Percentiles rank a stretch among this genome's conserved stretches.
Conservation (phyloP, 2,329 filamentous ascomycete genomes). For the Calonectria crousiana region DNA sequence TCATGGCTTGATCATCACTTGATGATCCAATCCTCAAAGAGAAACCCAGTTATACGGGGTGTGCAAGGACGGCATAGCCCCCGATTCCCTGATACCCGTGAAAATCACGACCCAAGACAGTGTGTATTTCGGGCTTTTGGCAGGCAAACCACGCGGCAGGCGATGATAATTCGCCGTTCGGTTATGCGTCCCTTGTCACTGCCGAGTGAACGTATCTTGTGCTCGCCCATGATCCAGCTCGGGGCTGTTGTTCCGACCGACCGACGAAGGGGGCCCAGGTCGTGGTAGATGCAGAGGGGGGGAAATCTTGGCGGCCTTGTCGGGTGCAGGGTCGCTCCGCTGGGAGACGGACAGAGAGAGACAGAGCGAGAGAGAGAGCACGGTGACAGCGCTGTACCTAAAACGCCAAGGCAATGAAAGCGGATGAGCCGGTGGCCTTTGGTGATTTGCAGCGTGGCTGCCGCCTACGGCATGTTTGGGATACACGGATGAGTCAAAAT, state of each 20-base stretch:
- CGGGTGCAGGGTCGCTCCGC: conserved; percentile 6
- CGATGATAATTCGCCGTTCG: background rate
- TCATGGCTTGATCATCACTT: background rate
- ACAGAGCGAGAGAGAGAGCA: background rate
- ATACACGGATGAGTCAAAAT: conserved; percentile 12
- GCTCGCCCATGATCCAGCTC: background rate
- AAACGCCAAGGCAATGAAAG: background rate
- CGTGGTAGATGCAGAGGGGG: background rate
- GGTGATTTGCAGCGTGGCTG: conserved; percentile 13
- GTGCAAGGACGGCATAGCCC: background rate
- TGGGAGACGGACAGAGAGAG: no score
- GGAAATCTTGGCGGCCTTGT: background rate
- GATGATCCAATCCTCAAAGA: background rate
- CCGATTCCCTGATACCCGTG: background rate
- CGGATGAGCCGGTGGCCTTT: conserved; percentile 3
- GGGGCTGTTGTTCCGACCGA: background rate
- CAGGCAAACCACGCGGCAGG: background rate
- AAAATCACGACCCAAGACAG: background rate
- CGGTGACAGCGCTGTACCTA: background rate
- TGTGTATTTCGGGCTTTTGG: background rate
- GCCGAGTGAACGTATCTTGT: background rate
- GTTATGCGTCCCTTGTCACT: background rate
- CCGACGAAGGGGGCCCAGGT: background rate
- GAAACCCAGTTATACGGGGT: background rate
- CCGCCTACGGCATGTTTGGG: background rate